Evolutionary conservation across 345 rosid species (phyloP), one percentile per base, ranked within the genome.

Genomic region (Salix viminalis): DNA sequence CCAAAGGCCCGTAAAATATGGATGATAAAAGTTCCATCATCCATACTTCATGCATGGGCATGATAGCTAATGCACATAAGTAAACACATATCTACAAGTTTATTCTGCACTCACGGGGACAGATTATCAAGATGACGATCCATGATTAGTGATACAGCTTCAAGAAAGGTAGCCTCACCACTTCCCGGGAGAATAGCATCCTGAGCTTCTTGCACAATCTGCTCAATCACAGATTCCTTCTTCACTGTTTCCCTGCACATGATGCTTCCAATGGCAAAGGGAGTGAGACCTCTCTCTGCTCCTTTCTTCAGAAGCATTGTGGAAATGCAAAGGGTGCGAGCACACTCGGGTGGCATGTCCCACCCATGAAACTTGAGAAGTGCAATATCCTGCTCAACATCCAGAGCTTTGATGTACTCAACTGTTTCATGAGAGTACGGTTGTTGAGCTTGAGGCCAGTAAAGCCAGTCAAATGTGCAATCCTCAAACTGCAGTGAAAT

Each of bases 401-500:
- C 88, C 79, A 94, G 85, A 1, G 88, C 73, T 44, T 84, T 81
- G 56, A 94, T 89, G 84, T 90, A 90, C 64, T 89, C 83, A 73
- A 90, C n/a, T 62, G 84, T 88, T 34, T 83, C 86, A 7, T 84
- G 70, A 28, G 94, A 87, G 82, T 85, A 94, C 23, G 88, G 94
- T 56, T 88, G 86, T 48, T 66, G 88, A 73, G 97, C 91, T 89
- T 94, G 97, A 39, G 97, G 96, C 95, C 98, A 94, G 84, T 90
- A 90, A 50, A 94, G 89, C 98, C 98, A 92, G 30, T 94, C 98
- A 37, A 94, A 94, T 77, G 97, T 90, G 84, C 98, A 94, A 77
- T 94, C 96, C 81, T 94, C 96, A 62, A 91, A 94, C 98, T 94
- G 88, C 76, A 82, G 54, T 67, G 36, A n/a, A 19, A 39, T 23